Evolutionary conservation across 2,329 filamentous ascomycete species (phyloP).

Genomic region (Pezicula rhizophila): DNA sequence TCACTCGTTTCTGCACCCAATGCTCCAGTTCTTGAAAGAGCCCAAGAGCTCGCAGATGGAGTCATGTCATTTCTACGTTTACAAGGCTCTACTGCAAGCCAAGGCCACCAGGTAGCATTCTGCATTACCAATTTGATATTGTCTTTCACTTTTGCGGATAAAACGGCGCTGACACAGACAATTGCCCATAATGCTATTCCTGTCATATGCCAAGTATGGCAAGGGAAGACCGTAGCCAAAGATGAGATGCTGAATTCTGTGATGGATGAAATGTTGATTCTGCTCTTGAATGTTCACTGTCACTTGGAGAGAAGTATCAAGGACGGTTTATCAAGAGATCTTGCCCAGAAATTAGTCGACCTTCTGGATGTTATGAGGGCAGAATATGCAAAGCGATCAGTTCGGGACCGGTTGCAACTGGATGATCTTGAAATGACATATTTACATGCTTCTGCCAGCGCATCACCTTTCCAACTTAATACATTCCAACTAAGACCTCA

Average conservation of each 20-base stretch:
- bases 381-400: constrained; percentile 70
- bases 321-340: constrained; percentile 30
- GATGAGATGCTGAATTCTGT: constrained; percentile 51
- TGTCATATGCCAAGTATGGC: constrained; percentile 71
- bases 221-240: constrained; percentile 57
- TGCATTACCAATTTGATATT: constrained; percentile 69
- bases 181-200: constrained; percentile 58
- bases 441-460: constrained; percentile 20
- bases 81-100: constrained; percentile 51
- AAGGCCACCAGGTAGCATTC: constrained; percentile 67
- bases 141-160: constrained; percentile 59
- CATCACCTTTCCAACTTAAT: constrained; percentile 37
- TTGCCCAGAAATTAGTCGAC: constrained; percentile 47
- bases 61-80: constrained; percentile 57
- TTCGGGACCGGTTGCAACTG: constrained; percentile 69
- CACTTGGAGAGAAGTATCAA: constrained; percentile 53
- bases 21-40: constrained; percentile 55
- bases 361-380: constrained; percentile 65
- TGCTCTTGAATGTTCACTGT: constrained; percentile 59
- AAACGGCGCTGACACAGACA: constrained; percentile 54
- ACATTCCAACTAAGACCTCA: constrained; percentile 49
- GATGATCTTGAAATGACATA: constrained; percentile 57
- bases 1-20: constrained; percentile 59
- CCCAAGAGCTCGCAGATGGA: constrained; percentile 47
- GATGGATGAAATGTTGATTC: constrained; percentile 72